Evolutionary conservation across 352 stramenopile genomes (phyloP), one percentile per base, ranked within the genome.

Genomic region (Phytophthora megakarya): DNA sequence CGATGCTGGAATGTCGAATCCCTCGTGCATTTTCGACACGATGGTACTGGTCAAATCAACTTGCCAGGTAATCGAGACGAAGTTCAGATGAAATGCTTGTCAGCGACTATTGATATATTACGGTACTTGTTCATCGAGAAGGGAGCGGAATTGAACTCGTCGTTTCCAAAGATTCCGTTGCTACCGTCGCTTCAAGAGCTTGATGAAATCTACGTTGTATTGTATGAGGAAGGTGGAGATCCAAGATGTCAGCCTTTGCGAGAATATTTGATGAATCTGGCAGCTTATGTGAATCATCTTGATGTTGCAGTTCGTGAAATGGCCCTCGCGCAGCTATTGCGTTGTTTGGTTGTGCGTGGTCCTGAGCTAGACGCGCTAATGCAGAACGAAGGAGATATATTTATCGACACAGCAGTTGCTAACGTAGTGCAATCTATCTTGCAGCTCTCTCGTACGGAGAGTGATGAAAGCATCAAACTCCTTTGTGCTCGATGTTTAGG

Each of bases 111-210:
- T 30, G 53, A 40, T 16, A 67, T 87, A 26, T 52, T 90, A 30
- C 70, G 71, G n/a, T 96, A 89, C 61, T 65, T 96, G 30, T 90
- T 93, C 49, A 75, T 96, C 15, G 80, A 93, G 13, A 86, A 84
- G 45, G 70, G 65, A 51, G 48, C 56, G 6, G 84, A 90, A 35
- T 63, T 93, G 46, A 86, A 78, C 39, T 33, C 78, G 25, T 75
- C 74, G 13, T 93, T 92, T 52, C 84, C 84, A 15, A 78, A 65
- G 33, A 88, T 95, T 4, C 67, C 76, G n/a, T 56, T 95, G 15
- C 66, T 95, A 48, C 84, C 86, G 16, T 83, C 73, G 1, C 76
- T 89, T 22, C 72, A 76, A 15, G 83, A 88, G 46, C 76, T 95
- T 7, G 80, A 90, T 38, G 76, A 86, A 16, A 78, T 93, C 26